These are phyloP conservation scores for Tetrahymena elliotti DNA, from an alignment of 73 alveolate species.

Conservation along the genomic window DNA sequence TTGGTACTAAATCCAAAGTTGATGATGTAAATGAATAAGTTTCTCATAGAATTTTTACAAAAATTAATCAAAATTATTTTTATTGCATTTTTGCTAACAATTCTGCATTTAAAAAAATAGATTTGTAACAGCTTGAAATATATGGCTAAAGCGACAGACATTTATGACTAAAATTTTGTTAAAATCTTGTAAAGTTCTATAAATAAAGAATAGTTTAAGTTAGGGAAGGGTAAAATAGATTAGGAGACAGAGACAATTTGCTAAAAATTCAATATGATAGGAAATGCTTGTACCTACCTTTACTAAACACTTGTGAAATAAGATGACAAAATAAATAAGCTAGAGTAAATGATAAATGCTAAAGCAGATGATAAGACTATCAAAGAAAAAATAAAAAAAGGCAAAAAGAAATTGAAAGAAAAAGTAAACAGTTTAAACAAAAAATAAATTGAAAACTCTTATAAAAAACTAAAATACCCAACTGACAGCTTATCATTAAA, in stretches of 20 bases:
- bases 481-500: background rate
- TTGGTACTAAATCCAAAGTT: slow-evolving; percentile 6
- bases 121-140: background rate
- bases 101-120: background rate
- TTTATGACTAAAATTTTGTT: slow-evolving; percentile 11
- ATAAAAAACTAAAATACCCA: background rate
- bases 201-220: slow-evolving; percentile 4
- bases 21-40: slow-evolving; percentile 12
- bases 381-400: slow-evolving; percentile 32
- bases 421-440: background rate
- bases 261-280: background rate
- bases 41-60: background rate
- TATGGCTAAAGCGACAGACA: slow-evolving; percentile 22
- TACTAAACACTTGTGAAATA: background rate
- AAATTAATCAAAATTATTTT: background rate
- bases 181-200: slow-evolving; percentile 1
- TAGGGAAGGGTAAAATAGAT: slow-evolving; percentile 19
- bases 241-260: background rate
- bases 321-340: slow-evolving; percentile 22
- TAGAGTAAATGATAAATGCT: slow-evolving; percentile 14
- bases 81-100: background rate
- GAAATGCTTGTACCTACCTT: background rate
- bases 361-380: slow-evolving; percentile 18
- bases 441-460: background rate
- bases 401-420: background rate